Evolutionary conservation across 257 asterid species (phyloP).

Genomic region (Leonotis leonurus): DNA sequence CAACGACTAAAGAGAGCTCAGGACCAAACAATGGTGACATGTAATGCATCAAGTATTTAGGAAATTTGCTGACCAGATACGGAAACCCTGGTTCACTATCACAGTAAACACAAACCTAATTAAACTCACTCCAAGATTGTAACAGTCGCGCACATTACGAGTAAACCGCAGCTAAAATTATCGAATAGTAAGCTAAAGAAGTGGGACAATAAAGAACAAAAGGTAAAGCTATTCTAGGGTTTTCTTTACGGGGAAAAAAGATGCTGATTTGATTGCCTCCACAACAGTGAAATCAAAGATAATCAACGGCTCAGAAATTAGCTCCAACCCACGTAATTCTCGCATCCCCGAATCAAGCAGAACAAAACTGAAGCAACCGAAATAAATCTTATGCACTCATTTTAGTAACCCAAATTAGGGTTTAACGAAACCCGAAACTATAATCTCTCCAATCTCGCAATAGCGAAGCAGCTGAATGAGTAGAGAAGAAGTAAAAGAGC

Average conservation of each 20-base stretch:
- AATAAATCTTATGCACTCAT: slow-evolving; percentile 4
- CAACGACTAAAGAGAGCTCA: not conserved
- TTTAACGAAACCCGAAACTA: slow-evolving; percentile 18
- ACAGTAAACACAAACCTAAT: slow-evolving; percentile 7
- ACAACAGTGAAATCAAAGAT: slow-evolving; percentile 13
- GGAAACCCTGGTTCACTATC: slow-evolving; percentile 40
- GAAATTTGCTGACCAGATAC: not conserved
- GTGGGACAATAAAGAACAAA: not conserved
- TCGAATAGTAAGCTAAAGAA: not conserved
- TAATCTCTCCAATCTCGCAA: not conserved
- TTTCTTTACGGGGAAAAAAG: slow-evolving; percentile 25
- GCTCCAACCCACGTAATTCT: slow-evolving; percentile 13
- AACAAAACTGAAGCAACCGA: not conserved
- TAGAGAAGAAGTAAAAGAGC: no score
- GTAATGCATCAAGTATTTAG: not conserved
- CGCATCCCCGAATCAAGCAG: not conserved
- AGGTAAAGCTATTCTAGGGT: slow-evolving; percentile 39
- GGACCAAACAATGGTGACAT: no score
- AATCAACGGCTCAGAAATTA: slow-evolving; percentile 13
- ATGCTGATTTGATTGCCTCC: not conserved
- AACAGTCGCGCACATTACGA: slow-evolving; percentile 9
- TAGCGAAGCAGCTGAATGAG: not conserved
- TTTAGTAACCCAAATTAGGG: slow-evolving; percentile 45
- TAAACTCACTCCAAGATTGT: not conserved
- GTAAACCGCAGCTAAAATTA: not conserved